Percentiles rank a stretch among this genome's conserved stretches.
phyloP scores from a whole-genome alignment of 1,284 basidiomycete genomes.

The Volvariella volvacea region DNA sequence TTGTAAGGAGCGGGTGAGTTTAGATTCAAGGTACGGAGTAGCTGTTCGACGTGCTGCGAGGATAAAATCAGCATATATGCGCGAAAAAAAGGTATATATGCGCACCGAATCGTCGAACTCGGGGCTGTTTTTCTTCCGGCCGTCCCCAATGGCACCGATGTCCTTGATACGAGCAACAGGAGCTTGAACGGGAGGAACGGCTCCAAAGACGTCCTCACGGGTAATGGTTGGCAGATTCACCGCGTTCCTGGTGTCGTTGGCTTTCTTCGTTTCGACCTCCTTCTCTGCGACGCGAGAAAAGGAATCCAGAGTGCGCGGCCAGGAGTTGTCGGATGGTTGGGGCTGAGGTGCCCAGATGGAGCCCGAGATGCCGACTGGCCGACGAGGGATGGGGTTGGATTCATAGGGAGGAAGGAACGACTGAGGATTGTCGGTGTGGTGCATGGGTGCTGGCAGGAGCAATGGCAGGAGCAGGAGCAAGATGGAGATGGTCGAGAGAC shows the following conservation, averaged over 20 bases:
- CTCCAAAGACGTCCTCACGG: slow-evolving; percentile 61
- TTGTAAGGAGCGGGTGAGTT: slow-evolving; percentile 57
- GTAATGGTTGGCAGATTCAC: slow-evolving; percentile 25
- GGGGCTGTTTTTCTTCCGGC: slow-evolving; percentile 54
- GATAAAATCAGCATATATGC: slow-evolving; percentile 15
- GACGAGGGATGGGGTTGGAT: slow-evolving; percentile 22
- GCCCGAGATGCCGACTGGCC: slow-evolving; percentile 27
- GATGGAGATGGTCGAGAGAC: slow-evolving; percentile 16
- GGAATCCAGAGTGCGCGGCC: slow-evolving; percentile 57
- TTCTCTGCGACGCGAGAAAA: slow-evolving; percentile 45
- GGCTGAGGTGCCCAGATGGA: slow-evolving; percentile 78
- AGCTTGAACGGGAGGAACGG: slow-evolving; percentile 30
- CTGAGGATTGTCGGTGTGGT: slow-evolving; percentile 22
- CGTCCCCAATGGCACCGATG: slow-evolving; percentile 70
- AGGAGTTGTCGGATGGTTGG: slow-evolving; percentile 54
- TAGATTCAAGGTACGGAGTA: slow-evolving; percentile 67
- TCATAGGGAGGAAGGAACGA: slow-evolving; percentile 25
- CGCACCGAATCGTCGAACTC: slow-evolving; percentile 49
- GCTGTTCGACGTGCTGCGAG: slow-evolving; percentile 65
- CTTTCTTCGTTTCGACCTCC: slow-evolving; percentile 15
- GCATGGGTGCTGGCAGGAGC: slow-evolving; percentile 12
- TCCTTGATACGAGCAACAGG: slow-evolving; percentile 32
- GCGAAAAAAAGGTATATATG: slow-evolving; percentile 17
- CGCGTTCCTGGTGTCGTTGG: slow-evolving; percentile 14
- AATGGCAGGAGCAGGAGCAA: slow-evolving; percentile 10